Evolutionary conservation across 2,329 filamentous ascomycete species (phyloP), one percentile per base, ranked within the genome.

Genomic region (Fusarium sp.): DNA sequence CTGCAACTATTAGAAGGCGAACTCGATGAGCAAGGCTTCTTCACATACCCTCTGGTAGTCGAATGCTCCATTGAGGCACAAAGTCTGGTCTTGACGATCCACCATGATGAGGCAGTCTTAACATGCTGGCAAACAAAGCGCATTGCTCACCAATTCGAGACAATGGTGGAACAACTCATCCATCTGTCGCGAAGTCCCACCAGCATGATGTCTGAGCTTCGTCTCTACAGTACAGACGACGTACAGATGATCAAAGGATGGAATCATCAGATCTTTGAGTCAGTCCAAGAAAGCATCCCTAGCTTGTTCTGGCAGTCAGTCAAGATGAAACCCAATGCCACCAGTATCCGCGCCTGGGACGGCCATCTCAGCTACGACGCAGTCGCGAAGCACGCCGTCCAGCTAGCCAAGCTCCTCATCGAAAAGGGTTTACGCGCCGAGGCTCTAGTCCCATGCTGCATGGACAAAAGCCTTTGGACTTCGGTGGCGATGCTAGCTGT

Each of bases 401-500:
- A 26, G 1, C n/a, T 70, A 0, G 51, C 60, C 3, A 50, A 39
- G 28, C n/a, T 29, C 6, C 45, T 63, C 3, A 15, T 60, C 2
- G 29, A 35, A 7, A 15, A 41, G 3, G 61, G 67, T 3, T 35
- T 69, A 24, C 10, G 35, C 2, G 10, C 45, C 11, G 22, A 55
- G 0, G 43, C 26, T 0, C 25, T 67, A 22, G 64, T 69, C 1
- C 58, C 54, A 3, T 68, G 62, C 28, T 70, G 67, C 6, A 63
- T 70, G 47, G 67, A 73, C 8, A 73, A 69, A 10, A 70, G 69
- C 2, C 31, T 61, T 1, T 69, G 69, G 68, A 49, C 65, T 2
- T 38, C 67, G 5, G 58, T 72, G 12, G 49, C 70, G 1, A 68
- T 73, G 48, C 52, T 73, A 3, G 69, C 67, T 6, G 61, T 73